Evolutionary conservation across 352 stramenopile genomes (phyloP), one percentile per base, ranked within the genome.

Genomic region (Plasmopara halstedii): DNA sequence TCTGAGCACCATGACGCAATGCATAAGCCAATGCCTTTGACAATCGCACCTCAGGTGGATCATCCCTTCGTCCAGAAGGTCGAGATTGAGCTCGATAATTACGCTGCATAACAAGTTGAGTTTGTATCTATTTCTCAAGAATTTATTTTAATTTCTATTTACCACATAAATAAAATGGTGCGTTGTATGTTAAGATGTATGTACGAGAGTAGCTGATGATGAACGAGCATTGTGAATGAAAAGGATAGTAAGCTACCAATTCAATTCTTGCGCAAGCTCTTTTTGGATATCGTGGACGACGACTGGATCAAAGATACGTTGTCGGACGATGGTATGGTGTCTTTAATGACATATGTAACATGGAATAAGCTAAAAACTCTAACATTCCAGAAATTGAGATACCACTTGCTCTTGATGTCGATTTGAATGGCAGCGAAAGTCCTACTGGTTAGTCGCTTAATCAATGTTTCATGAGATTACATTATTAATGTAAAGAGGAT

Each of bases 241-340:
- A 32, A 88, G 76, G 77, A 88, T 54, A 85, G 70, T 46, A 85
- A 84, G 32, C 58, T 85, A 19, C 68, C 69, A 48, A 86, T 64
- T 33, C 53, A 86, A 31, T 88, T 89, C 49, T 73, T 74, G 11
- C 70, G 70, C 26, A 80, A 79, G 39, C 67, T 73, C 53, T 86
- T 73, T 45, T 51, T 92, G 38, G 81, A 92, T 46, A 73, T 92
- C 19, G 72, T 92, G 40, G 81, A 92, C 63, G 76, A 88, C 44
- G 75, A 62, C 9, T 92, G 81, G 81, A 89, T 89, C 60, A 58
- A 58, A 19, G 81, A 92, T 56, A 60, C 63, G 31, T 64, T 92
- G 42, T 89, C 81, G 14, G 81, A 92, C 50, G 81, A 92, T 46
- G 80, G 80, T 87, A 32, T 13, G 7, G 31, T 49, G 32, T 58